Evolutionary conservation across 768 basidiomycete genomes (phyloP), one percentile per base, ranked within the genome.

Genomic region (Chiua virens): DNA sequence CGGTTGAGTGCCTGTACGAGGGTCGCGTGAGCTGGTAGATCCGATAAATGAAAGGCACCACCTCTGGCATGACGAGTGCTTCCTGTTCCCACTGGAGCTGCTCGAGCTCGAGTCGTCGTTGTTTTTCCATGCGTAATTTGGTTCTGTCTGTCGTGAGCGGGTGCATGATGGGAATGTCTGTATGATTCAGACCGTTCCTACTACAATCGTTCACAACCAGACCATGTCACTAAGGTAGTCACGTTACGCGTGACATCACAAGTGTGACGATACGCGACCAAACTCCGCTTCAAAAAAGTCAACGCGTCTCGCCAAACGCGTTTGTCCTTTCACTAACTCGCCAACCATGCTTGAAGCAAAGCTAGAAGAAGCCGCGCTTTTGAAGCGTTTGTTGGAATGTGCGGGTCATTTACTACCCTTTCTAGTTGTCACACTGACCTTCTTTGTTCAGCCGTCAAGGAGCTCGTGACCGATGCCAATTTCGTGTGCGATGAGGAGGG

Each of bases 401-500:
- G 55, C 14, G 85, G 70, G 20, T 3, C n/a, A 30, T 39, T 37
- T 22, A 18, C 39, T 28, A 13, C 4, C 32, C 2, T 46, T 42
- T 23, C 20, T 1, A 11, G 10, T 8, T 1, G 11, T 14, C 15
- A 8, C 9, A 0, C 48, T 63, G 4, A 61, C 36, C 5, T 22
- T 42, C 56, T 49, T 56, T 30, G 39, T 56, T 13, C 61, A 98
- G 96, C 95, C 49, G 84, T 98, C 81, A 98, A 97, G 72, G 97
- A 98, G 67, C 85, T 98, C 42, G 95, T 99, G 42, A 85, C 92
- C 6, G 97, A 98, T 67, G 95, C 93, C 66, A 98, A 98, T 72
- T 97, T 98, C 62, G 90, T 96, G 65, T 98, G 96, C 71, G 91
- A 85, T 54, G 96, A 99, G 57, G 92, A 95, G 57, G 97, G 95